A percentile compares a stretch with the other conserved stretches of the same genome.
phyloP scores from a whole-genome alignment of 805 yeast genomes.

The Nakazawaea pomicola region DNA sequence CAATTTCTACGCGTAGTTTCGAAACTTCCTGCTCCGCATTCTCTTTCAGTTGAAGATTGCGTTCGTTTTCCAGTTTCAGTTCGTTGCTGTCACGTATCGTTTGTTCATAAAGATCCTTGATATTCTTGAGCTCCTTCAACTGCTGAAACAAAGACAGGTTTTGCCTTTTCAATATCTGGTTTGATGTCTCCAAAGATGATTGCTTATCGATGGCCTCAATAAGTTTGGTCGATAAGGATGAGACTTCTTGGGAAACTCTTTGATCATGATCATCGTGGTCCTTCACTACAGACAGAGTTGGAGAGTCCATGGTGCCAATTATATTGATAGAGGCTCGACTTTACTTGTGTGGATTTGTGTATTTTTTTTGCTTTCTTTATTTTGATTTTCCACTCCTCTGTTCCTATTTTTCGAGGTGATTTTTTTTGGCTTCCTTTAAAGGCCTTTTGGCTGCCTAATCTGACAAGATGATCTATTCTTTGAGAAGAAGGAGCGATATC shows the following conservation, averaged over 20 bases:
- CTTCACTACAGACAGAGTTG: constrained; percentile 4
- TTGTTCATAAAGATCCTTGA: background rate
- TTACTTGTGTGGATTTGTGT: background rate
- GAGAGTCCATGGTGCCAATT: too few species aligned
- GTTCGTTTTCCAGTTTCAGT: constrained; percentile 20
- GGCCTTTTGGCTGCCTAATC: too few species aligned
- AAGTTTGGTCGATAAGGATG: constrained; percentile 52
- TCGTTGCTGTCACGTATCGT: constrained; percentile 13
- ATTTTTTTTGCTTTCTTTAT: background rate
- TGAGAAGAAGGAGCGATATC: too few species aligned
- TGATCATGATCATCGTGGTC: constrained; percentile 29
- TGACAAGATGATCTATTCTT: too few species aligned
- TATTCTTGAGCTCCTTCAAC: constrained; percentile 19
- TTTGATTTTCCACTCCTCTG: too few species aligned
- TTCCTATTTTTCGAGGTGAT: too few species aligned
- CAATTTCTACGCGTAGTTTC: constrained; percentile 66
- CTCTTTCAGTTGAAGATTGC: constrained; percentile 28
- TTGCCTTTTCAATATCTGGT: constrained; percentile 30
- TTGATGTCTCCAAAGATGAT: constrained; percentile 47
- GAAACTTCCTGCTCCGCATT: constrained; percentile 56
- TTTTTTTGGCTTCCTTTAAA: too few species aligned
- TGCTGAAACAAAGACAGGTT: constrained; percentile 29
- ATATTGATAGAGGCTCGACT: too few species aligned
- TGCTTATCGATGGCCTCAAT: constrained; percentile 57
- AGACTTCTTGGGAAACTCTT: constrained; percentile 50